These are phyloP conservation scores for Russula olivacea DNA, from an alignment of 768 basidiomycete genomes.

Conservation along the genomic window DNA sequence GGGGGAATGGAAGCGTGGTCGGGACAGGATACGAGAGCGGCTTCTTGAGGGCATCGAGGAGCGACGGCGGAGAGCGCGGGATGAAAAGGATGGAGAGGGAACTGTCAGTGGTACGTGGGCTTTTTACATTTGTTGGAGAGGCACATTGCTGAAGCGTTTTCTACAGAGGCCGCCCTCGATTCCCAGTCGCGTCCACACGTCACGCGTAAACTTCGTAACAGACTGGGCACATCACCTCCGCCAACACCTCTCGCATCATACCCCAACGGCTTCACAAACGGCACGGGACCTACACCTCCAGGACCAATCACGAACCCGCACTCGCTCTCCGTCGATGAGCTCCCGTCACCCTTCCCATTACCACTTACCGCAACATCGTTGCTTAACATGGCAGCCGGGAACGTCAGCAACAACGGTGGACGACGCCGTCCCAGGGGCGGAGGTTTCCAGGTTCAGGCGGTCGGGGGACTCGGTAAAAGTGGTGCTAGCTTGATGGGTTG, in stretches of 20 bases:
- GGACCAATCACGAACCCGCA: conserved; percentile 76
- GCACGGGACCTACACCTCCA: conserved; percentile 34
- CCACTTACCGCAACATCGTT: conserved; percentile 55
- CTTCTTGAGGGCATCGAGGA: conserved; percentile 83
- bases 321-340: conserved; percentile 79
- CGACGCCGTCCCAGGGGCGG: conserved; percentile 34
- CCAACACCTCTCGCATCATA: conserved; percentile 56
- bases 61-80: conserved; percentile 66
- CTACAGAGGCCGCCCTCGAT: conserved; percentile 63
- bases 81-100: conserved; percentile 89
- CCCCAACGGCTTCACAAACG: conserved; percentile 36
- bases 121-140: neutral
- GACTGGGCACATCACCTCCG: conserved; percentile 68
- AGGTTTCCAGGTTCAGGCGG: conserved; percentile 50
- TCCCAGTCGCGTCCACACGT: conserved; percentile 72
- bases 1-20: conserved; percentile 73
- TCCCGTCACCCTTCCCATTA: conserved; percentile 79
- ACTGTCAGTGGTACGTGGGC: conserved; percentile 52
- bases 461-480: conserved; percentile 73
- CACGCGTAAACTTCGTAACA: conserved; percentile 80
- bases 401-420: conserved; percentile 30
- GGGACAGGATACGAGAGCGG: conserved; percentile 69
- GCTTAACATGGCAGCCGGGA: conserved; percentile 29
- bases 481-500: conserved; percentile 46
- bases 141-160: neutral